Evolutionary conservation across 495 filamentous ascomycete species (phyloP).

Genomic region (Penicillium flavigenum): DNA sequence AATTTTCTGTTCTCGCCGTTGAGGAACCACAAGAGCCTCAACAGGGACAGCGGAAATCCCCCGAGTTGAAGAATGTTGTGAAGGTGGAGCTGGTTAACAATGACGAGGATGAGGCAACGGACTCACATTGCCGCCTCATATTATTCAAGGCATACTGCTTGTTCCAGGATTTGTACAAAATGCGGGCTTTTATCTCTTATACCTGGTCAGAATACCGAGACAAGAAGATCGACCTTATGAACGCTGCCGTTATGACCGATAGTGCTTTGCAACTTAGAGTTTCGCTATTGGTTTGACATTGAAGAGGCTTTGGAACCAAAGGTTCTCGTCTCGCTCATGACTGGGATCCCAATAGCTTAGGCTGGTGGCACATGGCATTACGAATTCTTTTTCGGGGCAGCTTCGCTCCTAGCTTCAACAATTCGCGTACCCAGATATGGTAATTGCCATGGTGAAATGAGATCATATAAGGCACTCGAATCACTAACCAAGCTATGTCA

Average conservation of each 20-base stretch:
- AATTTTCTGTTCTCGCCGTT: slow-evolving; percentile 33
- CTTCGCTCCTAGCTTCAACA: too few relatives aligned
- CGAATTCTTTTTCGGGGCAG: too few relatives aligned
- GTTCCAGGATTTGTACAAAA: slow-evolving; percentile 29
- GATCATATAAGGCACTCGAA: too few relatives aligned
- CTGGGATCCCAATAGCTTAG: slow-evolving; percentile 27
- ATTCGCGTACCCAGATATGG: too few relatives aligned
- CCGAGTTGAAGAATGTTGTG: slow-evolving; percentile 25
- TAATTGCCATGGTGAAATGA: too few relatives aligned
- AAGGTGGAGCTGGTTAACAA: slow-evolving; percentile 28
- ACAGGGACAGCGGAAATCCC: slow-evolving; percentile 9
- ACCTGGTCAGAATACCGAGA: slow-evolving; percentile 35
- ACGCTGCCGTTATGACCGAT: slow-evolving; percentile 34
- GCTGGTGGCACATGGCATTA: slow-evolving; percentile 8
- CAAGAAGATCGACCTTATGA: slow-evolving; percentile 35
- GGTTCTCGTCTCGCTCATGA: slow-evolving; percentile 28
- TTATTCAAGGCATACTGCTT: slow-evolving; percentile 34
- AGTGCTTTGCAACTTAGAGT: slow-evolving; percentile 27
- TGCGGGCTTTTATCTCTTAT: slow-evolving; percentile 27
- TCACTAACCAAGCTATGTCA: too few relatives aligned
- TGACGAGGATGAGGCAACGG: slow-evolving; percentile 25
- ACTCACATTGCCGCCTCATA: slow-evolving; percentile 18
- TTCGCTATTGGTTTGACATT: slow-evolving; percentile 14
- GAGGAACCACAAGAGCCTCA: slow-evolving; percentile 27
- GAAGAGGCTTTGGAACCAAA: slow-evolving; percentile 28